Evolutionary conservation across 225 moss, liverwort and hornwort species (phyloP), one percentile per base, ranked within the genome.

Genomic region (Straminergon stramineum): DNA sequence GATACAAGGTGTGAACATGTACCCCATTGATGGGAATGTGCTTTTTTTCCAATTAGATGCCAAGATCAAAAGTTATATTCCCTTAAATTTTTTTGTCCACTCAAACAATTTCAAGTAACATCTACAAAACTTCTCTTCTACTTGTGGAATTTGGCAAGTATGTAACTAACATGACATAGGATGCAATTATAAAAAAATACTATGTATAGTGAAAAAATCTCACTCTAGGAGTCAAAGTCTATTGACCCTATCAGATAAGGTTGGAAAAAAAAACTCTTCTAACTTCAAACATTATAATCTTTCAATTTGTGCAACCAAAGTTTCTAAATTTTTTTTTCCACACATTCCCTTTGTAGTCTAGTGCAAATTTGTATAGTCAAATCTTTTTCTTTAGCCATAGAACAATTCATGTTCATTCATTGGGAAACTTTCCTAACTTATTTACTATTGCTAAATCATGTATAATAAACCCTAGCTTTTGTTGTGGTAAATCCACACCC

Each of bases 21-120:
- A 28, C 7, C 24, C 28, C 63, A n/a, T 63, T 63, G 28, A 11
- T 63, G 12, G 60, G 28, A 30, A 28, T 62, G 28, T 28, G 5
- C n/a, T 28, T 23, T 24, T 60, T 60, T 58, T 58, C 10, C 60
- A 60, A 60, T 60, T 21, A 2, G 2, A 5, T 60, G 24, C 60
- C 4, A 1, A 1, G 14, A 43, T 43, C 16, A 41, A 16, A 71
- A 27, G 3, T 27, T 43, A 3, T 41, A 0, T 0, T 71, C 0
- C 10, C 27, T 1, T 43, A 0, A 73, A 16, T 5, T 73, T 27
- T 41, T 71, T 27, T 5, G 1, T 9, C 27, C 15, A 5, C 3
- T 15, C 2, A 0, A 0, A 22, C 0, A 41, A 1, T 26, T 41
- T 71, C 5, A 41, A 23, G 15, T 5, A 71, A 5, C 9, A 71